Percentiles rank a stretch among this genome's conserved stretches.
These are phyloP conservation scores for Gamsiella multidivaricata DNA, from an alignment of 192 early-diverging fungal species.

Conservation along the genomic window DNA sequence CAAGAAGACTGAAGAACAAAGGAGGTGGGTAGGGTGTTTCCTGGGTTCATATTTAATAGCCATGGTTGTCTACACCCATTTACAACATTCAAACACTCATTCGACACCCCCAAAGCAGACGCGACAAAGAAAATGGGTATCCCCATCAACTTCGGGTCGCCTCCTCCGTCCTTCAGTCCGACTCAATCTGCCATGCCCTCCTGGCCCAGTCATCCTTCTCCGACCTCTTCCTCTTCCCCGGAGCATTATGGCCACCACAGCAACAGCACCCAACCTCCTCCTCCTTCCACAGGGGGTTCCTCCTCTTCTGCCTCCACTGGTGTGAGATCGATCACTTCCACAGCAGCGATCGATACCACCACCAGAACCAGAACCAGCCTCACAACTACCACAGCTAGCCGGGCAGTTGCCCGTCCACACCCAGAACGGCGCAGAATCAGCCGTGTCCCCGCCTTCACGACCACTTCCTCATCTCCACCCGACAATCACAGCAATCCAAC, in stretches of 20 bases:
- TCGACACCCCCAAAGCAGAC: background rate
- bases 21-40: no score
- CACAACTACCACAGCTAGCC: background rate
- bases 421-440: conserved; percentile 22
- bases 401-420: conserved; percentile 6
- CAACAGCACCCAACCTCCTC: background rate
- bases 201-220: conserved; percentile 25
- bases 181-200: conserved; percentile 43
- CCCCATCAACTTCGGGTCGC: conserved; percentile 22
- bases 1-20: no score
- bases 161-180: background rate
- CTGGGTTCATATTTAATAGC: no score
- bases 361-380: no score
- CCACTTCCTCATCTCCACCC: background rate
- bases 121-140: conserved; percentile 24
- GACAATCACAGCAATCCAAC: background rate
- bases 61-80: no score
- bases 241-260: no score
- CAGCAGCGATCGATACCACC: no score
- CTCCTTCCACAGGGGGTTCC: background rate
- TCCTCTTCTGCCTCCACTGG: background rate
- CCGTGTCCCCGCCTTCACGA: conserved; percentile 25
- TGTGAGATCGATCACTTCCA: background rate
- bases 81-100: no score
- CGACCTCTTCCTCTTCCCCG: no score